A percentile compares a stretch with the other conserved stretches of the same genome.
Conservation (phyloP, 768 basidiomycete genomes). For the Mycena floridula region DNA sequence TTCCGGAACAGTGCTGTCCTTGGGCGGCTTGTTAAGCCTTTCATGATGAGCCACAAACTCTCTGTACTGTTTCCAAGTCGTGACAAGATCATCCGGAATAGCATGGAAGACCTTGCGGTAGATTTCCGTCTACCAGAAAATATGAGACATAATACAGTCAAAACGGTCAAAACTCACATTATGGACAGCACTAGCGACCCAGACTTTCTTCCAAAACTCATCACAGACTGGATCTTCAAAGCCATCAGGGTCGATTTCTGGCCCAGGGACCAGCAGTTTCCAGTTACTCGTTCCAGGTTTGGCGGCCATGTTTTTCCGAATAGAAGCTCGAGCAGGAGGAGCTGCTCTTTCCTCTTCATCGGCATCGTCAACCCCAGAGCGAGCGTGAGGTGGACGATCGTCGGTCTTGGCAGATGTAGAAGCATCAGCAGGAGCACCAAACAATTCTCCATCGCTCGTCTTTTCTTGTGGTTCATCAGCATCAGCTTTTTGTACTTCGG, state of each 20-base stretch:
- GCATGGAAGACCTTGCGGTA: slow-evolving; percentile 93
- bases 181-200: slow-evolving; percentile 81
- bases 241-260: slow-evolving; percentile 64
- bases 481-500: no score
- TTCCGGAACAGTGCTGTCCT: slow-evolving; percentile 32
- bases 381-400: slow-evolving; percentile 41
- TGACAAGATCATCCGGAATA: slow-evolving; percentile 86
- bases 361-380: slow-evolving; percentile 34
- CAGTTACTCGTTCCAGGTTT: slow-evolving; percentile 51
- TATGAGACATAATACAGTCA: slow-evolving; percentile 6
- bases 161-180: slow-evolving; percentile 52
- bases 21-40: slow-evolving; percentile 58
- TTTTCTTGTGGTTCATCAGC: slow-evolving; percentile 20
- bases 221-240: slow-evolving; percentile 90
- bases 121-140: slow-evolving; percentile 72
- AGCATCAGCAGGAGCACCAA: slow-evolving; percentile 52
- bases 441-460: slow-evolving; percentile 37
- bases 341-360: slow-evolving; percentile 45
- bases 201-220: slow-evolving; percentile 84
- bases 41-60: slow-evolving; percentile 78
- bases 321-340: slow-evolving; percentile 39
- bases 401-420: slow-evolving; percentile 33
- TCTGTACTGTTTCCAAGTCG: slow-evolving; percentile 93
- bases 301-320: slow-evolving; percentile 47
- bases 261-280: slow-evolving; percentile 62